Evolutionary conservation across 2,329 filamentous ascomycete species (phyloP), one percentile per base, ranked within the genome.

Genomic region (Calonectria pseudoreteaudii): DNA sequence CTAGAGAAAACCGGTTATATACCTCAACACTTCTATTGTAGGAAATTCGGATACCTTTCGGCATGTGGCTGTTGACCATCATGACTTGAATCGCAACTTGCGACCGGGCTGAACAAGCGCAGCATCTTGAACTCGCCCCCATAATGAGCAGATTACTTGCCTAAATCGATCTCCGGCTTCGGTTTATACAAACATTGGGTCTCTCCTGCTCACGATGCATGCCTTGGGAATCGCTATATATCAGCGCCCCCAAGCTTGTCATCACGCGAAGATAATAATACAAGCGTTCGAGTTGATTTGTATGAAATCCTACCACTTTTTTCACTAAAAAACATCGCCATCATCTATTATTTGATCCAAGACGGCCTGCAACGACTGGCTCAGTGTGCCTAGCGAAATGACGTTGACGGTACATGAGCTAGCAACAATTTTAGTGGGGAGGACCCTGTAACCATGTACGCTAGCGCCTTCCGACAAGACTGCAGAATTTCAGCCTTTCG

Each of bases 1-100:
- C 71, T 80, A 80, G 76, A 80, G 58, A 78, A 80, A 79, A 77
- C 30, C 41, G 14, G 53, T 36, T 49, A 71, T 67, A 71, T 71
- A 71, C 62, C 71, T 74, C 70, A 71, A 70, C n/a, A 65, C 44
- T 70, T 64, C 34, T 53, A 64, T 34, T 41, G 36, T 64, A 38
- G 36, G 34, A 70, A 70, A 30, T 70, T 60, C 53, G 38, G 60
- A 64, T 44, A 38, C n/a, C 28, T 44, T 47, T 47, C 41, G 36
- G 60, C 38, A 64, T 64, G 58, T 64, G 36, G 14, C 41, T 64
- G 58, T 64, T 23, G 14, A 16, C 34, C 23, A 38, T 60, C 31
- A 58, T 58, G 53, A 58, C 53, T 23, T 58, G 53, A 34, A 56
- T 23, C 6, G 34, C 31, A n/a, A 23, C 30, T 26, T 20, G 52